Conservation (phyloP, 2,329 filamentous ascomycete species). For the Pestalotiopsis sp. region DNA sequence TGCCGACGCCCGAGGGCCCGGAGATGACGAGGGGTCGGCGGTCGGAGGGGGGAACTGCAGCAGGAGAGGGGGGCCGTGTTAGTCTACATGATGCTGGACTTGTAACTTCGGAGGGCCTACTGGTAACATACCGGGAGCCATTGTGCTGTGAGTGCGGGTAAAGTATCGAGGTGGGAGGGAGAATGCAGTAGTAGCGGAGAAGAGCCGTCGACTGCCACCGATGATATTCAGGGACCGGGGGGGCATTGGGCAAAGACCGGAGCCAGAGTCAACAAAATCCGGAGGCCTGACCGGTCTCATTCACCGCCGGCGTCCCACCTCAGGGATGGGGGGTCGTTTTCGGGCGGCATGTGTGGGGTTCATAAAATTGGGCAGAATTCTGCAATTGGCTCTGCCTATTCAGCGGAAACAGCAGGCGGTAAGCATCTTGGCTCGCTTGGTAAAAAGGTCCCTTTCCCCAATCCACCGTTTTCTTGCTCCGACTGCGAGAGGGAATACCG, state of each 20-base stretch:
- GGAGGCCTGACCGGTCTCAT: not conserved
- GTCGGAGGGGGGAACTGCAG: constrained; percentile 36
- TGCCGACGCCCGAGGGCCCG: constrained; percentile 78
- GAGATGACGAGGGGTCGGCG: constrained; percentile 74
- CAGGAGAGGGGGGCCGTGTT: not conserved
- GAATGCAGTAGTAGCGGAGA: not conserved
- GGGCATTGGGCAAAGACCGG: constrained; percentile 6
- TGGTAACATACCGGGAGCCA: constrained; percentile 30
- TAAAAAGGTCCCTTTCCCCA: not conserved
- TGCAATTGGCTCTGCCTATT: too few relatives aligned
- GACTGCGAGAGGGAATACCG: not conserved
- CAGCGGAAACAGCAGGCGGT: not conserved
- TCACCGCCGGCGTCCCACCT: not conserved
- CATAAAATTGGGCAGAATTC: not conserved
- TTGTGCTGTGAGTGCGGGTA: constrained; percentile 19
- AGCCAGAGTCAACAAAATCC: not conserved
- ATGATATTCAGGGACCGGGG: not conserved
- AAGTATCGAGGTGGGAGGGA: constrained; percentile 16
- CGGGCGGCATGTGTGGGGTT: not conserved
- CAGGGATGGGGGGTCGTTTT: not conserved
- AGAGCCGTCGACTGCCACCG: not conserved
- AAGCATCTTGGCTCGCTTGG: not conserved
- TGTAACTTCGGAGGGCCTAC: too few relatives aligned
- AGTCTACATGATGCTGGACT: not conserved
- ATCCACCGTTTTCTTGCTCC: not conserved